Evolutionary conservation across 2,329 filamentous ascomycete genomes (phyloP).

Genomic region (Xylaria digitata): DNA sequence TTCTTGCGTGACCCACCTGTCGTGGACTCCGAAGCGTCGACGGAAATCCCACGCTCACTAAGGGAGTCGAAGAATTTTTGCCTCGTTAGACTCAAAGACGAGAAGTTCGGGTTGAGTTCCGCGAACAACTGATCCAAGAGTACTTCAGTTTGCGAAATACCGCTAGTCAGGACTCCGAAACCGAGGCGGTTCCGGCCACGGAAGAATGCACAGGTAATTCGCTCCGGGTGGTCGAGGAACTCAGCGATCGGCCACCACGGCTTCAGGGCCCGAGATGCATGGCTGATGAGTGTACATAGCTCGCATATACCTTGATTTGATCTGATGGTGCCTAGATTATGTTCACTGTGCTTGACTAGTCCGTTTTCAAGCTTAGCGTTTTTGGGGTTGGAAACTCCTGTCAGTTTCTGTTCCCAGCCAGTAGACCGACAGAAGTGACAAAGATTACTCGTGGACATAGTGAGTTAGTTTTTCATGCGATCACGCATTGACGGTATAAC

Average conservation of each 20-base stretch:
- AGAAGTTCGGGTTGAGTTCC: slow-evolving; percentile 9
- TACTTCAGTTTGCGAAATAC: slow-evolving; percentile 23
- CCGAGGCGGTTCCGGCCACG: slow-evolving; percentile 36
- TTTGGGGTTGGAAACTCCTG: slow-evolving; percentile 27
- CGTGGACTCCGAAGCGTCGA: background rate
- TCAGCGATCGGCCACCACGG: slow-evolving; percentile 37
- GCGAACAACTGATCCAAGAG: slow-evolving; percentile 22
- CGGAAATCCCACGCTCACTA: background rate
- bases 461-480: background rate
- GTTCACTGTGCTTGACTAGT: slow-evolving; percentile 32
- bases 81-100: slow-evolving; percentile 2
- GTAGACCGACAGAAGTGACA: slow-evolving; percentile 36
- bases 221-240: slow-evolving; percentile 33
- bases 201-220: slow-evolving; percentile 38
- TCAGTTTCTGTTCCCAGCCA: slow-evolving; percentile 36
- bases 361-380: slow-evolving; percentile 15
- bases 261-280: slow-evolving; percentile 26
- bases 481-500: background rate
- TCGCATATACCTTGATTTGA: slow-evolving; percentile 28
- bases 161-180: slow-evolving; percentile 13
- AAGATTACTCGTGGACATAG: slow-evolving; percentile 15
- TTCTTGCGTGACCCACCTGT: slow-evolving; percentile 14
- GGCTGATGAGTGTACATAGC: slow-evolving; percentile 31
- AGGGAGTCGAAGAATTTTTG: slow-evolving; percentile 30
- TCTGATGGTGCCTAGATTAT: slow-evolving; percentile 35